Percentiles rank a stretch among this genome's conserved stretches.
These are phyloP conservation scores for Cryphonectria japonica DNA, from an alignment of 2,329 filamentous ascomycete genomes.

Conservation along the genomic window DNA sequence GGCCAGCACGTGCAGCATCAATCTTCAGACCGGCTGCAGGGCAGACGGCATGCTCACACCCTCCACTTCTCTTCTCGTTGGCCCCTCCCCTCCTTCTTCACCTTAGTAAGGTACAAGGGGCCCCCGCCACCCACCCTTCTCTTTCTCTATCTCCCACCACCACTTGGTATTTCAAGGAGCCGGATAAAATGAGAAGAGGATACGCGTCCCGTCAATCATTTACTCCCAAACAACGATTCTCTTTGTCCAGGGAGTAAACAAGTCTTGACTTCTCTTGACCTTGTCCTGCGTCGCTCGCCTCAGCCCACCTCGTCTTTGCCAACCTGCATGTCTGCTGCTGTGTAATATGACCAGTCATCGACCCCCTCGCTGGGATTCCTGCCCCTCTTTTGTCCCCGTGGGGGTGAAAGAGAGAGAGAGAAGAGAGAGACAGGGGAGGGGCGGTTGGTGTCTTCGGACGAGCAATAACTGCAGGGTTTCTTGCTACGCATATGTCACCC, in stretches of 20 bases:
- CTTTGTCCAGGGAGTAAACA: neutral
- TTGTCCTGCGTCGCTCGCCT: neutral
- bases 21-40: conserved; percentile 16
- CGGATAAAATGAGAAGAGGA: neutral
- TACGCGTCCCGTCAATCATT: neutral
- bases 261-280: neutral
- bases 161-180: neutral
- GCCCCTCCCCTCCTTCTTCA: neutral
- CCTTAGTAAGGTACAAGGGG: neutral
- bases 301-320: conserved; percentile 6
- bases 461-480: neutral
- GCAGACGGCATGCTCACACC: conserved; percentile 5
- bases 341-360: neutral
- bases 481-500: neutral
- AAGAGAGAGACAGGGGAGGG: neutral
- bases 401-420: neutral
- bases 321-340: neutral
- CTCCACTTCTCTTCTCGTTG: neutral
- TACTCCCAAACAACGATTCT: neutral
- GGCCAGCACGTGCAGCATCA: conserved; percentile 1
- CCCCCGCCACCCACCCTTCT: neutral
- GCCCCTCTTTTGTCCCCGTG: no score
- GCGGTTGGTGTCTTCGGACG: neutral
- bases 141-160: neutral
- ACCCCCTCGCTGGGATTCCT: no score